Conservation (phyloP, 805 yeast species). For the Groenewaldozyma tartarivorans region DNA sequence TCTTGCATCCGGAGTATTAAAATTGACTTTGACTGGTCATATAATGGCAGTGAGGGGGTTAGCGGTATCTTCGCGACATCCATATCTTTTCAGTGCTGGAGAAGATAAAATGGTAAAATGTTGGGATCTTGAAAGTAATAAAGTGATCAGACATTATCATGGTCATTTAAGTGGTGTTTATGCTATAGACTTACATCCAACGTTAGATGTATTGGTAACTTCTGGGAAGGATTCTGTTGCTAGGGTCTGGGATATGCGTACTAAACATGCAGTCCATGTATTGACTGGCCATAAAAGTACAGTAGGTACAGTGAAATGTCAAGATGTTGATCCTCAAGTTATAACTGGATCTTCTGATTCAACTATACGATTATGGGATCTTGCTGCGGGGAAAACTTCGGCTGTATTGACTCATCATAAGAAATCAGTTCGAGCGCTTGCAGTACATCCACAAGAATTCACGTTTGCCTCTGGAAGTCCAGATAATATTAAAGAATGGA, state of each 20-base stretch:
- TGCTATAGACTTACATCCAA: conserved; percentile 78
- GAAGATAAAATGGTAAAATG: conserved; percentile 90
- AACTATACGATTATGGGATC: conserved; percentile 84
- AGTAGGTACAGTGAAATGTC: conserved; percentile 57
- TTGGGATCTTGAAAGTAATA: conserved; percentile 90
- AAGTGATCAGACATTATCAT: conserved; percentile 75
- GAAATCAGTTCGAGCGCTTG: conserved; percentile 67
- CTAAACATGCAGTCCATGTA: conserved; percentile 63
- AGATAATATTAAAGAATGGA: conserved; percentile 77
- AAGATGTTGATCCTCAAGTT: conserved; percentile 75
- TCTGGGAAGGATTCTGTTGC: conserved; percentile 86
- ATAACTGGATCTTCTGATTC: conserved; percentile 76
- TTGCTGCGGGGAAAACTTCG: conserved; percentile 64
- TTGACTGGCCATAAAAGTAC: conserved; percentile 75
- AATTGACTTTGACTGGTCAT: conserved; percentile 80
- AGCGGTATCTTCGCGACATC: conserved; percentile 62
- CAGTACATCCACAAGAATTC: conserved; percentile 56
- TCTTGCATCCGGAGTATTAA: conserved; percentile 56
- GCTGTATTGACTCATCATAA: conserved; percentile 77
- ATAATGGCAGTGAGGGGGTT: conserved; percentile 79
- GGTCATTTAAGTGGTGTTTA: conserved; percentile 92
- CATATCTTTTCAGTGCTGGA: conserved; percentile 83
- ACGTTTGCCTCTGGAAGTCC: conserved; percentile 76
- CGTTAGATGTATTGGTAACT: conserved; percentile 69
- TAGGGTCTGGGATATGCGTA: conserved; percentile 88